Evolutionary conservation across 345 rosid genomes (phyloP).

Genomic region (Camelina laxa): DNA sequence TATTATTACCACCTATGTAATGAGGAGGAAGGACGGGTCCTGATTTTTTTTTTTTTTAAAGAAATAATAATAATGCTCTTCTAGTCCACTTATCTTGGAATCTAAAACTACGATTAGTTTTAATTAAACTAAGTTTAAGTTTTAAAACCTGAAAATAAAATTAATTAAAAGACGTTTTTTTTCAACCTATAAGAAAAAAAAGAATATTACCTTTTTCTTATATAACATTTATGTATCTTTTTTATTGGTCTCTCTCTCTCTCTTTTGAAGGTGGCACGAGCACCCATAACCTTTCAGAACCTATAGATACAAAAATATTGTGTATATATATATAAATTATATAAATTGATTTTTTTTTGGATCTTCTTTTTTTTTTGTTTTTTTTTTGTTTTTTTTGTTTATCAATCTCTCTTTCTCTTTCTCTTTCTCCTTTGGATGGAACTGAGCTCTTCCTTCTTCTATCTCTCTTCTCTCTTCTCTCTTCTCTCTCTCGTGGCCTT

Average conservation of each 20-base stretch:
- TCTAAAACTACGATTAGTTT: conserved; percentile 27
- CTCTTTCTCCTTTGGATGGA: conserved; percentile 12
- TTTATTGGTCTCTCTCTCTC: background rate
- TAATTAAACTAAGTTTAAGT: background rate
- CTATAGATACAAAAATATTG: conserved; percentile 18
- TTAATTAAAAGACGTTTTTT: conserved; percentile 39
- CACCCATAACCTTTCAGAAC: conserved; percentile 43
- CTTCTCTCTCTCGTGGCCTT: conserved; percentile 15
- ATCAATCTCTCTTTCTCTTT: conserved; percentile 27
- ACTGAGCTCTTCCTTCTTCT: conserved; percentile 42
- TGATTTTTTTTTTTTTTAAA: background rate
- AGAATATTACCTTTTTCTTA: conserved; percentile 16
- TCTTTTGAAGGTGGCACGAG: conserved; percentile 45
- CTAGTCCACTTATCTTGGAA: conserved; percentile 46
- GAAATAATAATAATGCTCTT: conserved; percentile 17
- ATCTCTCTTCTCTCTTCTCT: conserved; percentile 1
- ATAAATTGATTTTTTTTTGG: conserved; percentile 35
- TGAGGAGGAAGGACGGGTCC: conserved; percentile 11
- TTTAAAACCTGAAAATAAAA: conserved; percentile 15
- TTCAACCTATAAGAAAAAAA: background rate
- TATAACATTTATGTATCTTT: background rate
- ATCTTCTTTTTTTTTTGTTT: conserved; percentile 28
- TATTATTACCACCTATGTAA: conserved; percentile 15
- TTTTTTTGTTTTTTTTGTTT: no score
- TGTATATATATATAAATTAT: conserved; percentile 21